Evolutionary conservation across 345 rosid genomes (phyloP).

Genomic region (Moringa oleifera): DNA sequence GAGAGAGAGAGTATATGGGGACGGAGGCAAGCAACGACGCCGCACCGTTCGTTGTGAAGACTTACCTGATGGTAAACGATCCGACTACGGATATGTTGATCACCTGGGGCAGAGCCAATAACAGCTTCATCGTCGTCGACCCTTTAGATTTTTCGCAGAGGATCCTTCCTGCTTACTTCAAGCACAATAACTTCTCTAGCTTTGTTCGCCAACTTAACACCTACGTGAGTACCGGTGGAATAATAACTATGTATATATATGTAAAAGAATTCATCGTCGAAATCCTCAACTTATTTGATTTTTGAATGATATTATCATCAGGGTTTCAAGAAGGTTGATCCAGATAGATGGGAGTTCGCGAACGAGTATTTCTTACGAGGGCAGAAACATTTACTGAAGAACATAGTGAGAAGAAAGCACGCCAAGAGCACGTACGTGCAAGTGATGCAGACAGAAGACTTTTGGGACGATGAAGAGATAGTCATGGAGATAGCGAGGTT

Average conservation of each 20-base stretch:
- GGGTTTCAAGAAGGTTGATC: conserved; percentile 94
- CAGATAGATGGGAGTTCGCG: conserved; percentile 93
- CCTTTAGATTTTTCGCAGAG: conserved; percentile 75
- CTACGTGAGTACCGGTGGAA: conserved; percentile 66
- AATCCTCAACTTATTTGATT: no score
- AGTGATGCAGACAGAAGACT: conserved; percentile 23
- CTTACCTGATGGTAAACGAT: conserved; percentile 93
- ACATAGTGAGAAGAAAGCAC: conserved; percentile 74
- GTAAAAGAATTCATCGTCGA: no score
- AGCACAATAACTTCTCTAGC: conserved; percentile 97
- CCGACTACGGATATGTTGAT: conserved; percentile 68
- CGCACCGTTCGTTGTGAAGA: conserved; percentile 80
- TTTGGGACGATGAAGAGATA: conserved; percentile 59
- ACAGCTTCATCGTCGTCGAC: conserved; percentile 85
- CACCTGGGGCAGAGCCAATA: conserved; percentile 72
- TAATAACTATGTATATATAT: no score
- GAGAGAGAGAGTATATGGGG: conserved; percentile 12
- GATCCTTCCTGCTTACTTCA: conserved; percentile 81
- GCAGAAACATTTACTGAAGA: conserved; percentile 67
- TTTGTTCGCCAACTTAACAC: conserved; percentile 94
- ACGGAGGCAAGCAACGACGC: conserved; percentile 43
- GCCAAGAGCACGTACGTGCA: conserved; percentile 29
- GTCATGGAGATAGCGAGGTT: conserved; percentile 62
- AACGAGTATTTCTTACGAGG: conserved; percentile 85
- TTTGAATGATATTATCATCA: conserved; percentile 10